Base-by-base conservation (phyloP, 2,329 filamentous ascomycete genomes). In the Neofusicoccum ribis region DNA sequence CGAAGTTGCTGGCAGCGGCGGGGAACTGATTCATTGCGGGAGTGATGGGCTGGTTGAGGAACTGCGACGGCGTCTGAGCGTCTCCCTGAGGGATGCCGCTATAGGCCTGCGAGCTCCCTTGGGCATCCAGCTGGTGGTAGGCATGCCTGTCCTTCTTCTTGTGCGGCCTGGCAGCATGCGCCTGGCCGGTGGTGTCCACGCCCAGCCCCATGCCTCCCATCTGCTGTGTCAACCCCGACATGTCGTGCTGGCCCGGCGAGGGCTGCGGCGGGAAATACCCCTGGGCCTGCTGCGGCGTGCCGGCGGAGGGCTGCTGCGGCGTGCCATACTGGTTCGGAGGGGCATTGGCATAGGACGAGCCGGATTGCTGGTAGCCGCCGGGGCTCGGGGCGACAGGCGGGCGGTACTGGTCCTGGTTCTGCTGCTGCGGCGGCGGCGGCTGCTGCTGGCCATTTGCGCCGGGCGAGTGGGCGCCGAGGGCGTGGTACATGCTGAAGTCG, bases 131-230 rank as follows among this genome's bases (percentile, higher is more conserved):
- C 44, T 88, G 89, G 77, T 98, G 94, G 78, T 96, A 91, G 68
- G 93, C 94, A 79, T 98, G 94, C 66, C 92, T 88, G 76, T 97
- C 91, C 85, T 97, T 97, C 84, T 93, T 92, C 78, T 84, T 90
- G 59, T 81, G 78, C 43, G 77, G 70, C 46, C 54, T 44, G 76
- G 64, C 70, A 65, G 49, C 88, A 80, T 69, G 77, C 77, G 66
- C 77, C 77, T 67, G 73, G 84, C 65, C 79, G 2, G 81, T 81
- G 56, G 82, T 81, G 51, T 83, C 83, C 65, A 74, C 78, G 39
- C 84, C 87, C 70, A 96, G 81, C 46, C 84, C 88, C 85, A 96
- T 86, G 67, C 88, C 88, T 47, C 89, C 89, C 89, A 96, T 90
- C 77, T 96, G 92, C 64, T 88, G 85, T 52, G 88, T 84, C 66